phyloP scores from a whole-genome alignment of 2,329 filamentous ascomycete genomes.

The Cadophora sp. region DNA sequence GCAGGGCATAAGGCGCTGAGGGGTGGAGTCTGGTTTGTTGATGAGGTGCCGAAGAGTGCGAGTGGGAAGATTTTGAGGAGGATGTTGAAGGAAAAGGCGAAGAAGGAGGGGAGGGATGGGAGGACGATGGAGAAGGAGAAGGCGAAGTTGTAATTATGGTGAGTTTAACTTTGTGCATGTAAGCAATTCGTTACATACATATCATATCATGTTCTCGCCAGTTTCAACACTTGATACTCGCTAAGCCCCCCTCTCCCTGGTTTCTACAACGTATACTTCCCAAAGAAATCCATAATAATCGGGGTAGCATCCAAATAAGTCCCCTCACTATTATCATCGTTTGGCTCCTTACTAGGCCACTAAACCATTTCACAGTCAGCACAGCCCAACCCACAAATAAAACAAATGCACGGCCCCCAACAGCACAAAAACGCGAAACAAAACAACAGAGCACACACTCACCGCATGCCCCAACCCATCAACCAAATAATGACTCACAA shows the following conservation, averaged over 20 bases:
- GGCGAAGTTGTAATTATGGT: slow-evolving; percentile 12
- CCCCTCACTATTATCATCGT: slow-evolving; percentile 25
- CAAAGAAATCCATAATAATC: slow-evolving; percentile 51
- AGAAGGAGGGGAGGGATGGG: slow-evolving; percentile 10
- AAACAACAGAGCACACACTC: no score
- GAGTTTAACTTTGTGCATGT: no score
- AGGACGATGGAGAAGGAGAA: background rate
- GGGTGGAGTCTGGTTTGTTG: slow-evolving; percentile 70
- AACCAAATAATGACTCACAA: slow-evolving; percentile 7
- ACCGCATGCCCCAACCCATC: slow-evolving; percentile 5
- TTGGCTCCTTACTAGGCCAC: slow-evolving; percentile 46
- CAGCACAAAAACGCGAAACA: no score
- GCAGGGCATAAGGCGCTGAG: slow-evolving; percentile 71
- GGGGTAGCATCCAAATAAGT: slow-evolving; percentile 47
- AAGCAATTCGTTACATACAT: no score
- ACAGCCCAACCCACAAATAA: background rate
- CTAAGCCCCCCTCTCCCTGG: no score
- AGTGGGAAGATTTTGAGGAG: slow-evolving; percentile 58
- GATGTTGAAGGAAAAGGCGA: slow-evolving; percentile 50
- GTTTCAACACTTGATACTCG: no score
- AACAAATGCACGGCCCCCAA: no score
- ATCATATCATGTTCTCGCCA: no score
- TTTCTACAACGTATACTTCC: slow-evolving; percentile 24
- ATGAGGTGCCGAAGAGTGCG: slow-evolving; percentile 73
- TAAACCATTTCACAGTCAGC: background rate